phyloP scores from a whole-genome alignment of 805 yeast genomes.

The Ogataea paraovalis region DNA sequence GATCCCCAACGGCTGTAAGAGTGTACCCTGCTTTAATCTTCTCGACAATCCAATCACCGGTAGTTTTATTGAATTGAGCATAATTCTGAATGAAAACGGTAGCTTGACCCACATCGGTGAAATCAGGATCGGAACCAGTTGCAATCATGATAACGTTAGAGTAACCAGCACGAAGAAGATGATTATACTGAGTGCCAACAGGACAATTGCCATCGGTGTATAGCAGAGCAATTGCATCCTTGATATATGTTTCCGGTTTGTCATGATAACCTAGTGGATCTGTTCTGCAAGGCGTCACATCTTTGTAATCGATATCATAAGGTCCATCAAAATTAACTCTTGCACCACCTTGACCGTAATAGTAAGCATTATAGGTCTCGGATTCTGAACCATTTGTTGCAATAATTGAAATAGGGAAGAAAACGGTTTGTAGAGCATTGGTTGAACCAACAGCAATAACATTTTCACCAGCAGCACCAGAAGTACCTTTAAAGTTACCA shows the following conservation, averaged over 20 bases:
- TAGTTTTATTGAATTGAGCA: constrained; percentile 2
- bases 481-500: too few species aligned
- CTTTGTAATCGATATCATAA: too few species aligned
- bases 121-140: background rate
- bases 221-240: too few species aligned
- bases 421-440: too few species aligned
- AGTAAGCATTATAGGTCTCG: background rate
- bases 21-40: constrained; percentile 2
- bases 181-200: too few species aligned
- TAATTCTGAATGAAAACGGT: background rate
- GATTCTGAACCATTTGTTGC: constrained; percentile 5
- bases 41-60: constrained; percentile 7
- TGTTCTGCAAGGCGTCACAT: too few species aligned
- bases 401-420: constrained; percentile 5
- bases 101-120: background rate
- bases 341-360: background rate
- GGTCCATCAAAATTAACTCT: background rate
- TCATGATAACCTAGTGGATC: too few species aligned
- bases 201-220: too few species aligned
- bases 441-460: too few species aligned
- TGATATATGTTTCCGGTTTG: too few species aligned
- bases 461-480: too few species aligned
- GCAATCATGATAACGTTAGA: background rate
- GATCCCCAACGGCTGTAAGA: background rate
- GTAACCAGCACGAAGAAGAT: too few species aligned